Conservation (phyloP, 495 filamentous ascomycete genomes). For the Entonaema liquescens region DNA sequence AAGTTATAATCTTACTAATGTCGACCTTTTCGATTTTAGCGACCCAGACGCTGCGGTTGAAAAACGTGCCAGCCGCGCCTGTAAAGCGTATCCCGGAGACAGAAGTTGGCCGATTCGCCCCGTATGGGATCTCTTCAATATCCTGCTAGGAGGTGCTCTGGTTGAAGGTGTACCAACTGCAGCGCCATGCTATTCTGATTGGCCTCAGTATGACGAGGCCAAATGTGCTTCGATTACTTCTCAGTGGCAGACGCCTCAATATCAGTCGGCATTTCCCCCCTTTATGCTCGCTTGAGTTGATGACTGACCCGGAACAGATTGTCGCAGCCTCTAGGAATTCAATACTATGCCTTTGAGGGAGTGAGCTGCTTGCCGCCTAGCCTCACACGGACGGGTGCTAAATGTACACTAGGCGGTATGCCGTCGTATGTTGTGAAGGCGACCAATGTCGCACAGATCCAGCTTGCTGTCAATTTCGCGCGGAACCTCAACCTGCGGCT, state of each 20-base stretch:
- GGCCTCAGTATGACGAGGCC: constrained; percentile 54
- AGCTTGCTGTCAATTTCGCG: constrained; percentile 65
- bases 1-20: constrained; percentile 13
- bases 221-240: constrained; percentile 51
- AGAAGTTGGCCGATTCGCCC: neutral
- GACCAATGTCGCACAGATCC: constrained; percentile 58
- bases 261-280: constrained; percentile 15
- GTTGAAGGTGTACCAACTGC: constrained; percentile 63
- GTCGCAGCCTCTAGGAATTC: constrained; percentile 30
- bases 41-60: neutral
- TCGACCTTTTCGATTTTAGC: neutral
- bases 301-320: constrained; percentile 15
- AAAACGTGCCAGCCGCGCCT: neutral
- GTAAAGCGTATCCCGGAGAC: neutral
- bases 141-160: constrained; percentile 47
- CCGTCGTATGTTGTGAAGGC: constrained; percentile 57
- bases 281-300: neutral
- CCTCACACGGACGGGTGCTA: constrained; percentile 33
- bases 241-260: constrained; percentile 38
- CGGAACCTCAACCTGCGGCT: constrained; percentile 62
- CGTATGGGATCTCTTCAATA: neutral
- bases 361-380: constrained; percentile 35
- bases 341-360: constrained; percentile 33
- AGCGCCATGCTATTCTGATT: constrained; percentile 59
- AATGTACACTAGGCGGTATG: constrained; percentile 62